Conservation (phyloP, 352 stramenopile species). For the Thalassiosira mediterranea region DNA sequence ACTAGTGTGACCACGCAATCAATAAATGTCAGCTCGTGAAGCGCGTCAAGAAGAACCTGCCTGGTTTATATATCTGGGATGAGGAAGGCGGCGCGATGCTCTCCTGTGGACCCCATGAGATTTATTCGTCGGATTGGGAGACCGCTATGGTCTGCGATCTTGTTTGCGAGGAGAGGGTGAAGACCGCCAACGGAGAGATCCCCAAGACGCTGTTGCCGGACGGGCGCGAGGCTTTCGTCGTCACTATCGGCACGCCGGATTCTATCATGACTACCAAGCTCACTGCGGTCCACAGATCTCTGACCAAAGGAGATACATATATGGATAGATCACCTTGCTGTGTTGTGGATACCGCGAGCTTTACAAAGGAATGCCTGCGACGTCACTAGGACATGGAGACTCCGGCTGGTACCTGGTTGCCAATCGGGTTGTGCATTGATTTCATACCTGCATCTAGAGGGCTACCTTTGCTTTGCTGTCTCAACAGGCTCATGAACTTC, state of each 20-base stretch:
- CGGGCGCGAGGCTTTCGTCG: conserved; percentile 31
- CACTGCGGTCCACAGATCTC: conserved; percentile 27
- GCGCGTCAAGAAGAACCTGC: conserved; percentile 31
- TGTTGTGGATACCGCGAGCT: too few species aligned
- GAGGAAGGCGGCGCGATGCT: conserved; percentile 12
- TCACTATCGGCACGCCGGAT: conserved; percentile 25
- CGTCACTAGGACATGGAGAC: too few species aligned
- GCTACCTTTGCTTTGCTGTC: too few species aligned
- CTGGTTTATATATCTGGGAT: conserved; percentile 24
- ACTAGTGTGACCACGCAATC: too few species aligned
- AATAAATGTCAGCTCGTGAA: conserved; percentile 28
- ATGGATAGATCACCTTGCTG: too few species aligned
- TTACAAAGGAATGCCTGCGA: too few species aligned
- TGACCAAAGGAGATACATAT: conserved; percentile 34
- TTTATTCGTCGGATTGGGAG: conserved; percentile 17
- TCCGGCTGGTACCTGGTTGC: too few species aligned
- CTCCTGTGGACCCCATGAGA: conserved; percentile 9
- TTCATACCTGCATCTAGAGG: too few species aligned
- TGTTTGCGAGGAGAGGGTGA: conserved; percentile 8
- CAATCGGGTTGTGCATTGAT: too few species aligned
- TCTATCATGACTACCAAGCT: conserved; percentile 8
- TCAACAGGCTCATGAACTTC: too few species aligned
- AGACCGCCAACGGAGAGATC: neutral
- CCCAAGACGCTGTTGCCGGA: conserved; percentile 27
- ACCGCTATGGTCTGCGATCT: conserved; percentile 29